A percentile compares a stretch with the other conserved stretches of the same genome.
Evolutionary conservation across 2,329 filamentous ascomycete species (phyloP).

Genomic region (Ceratocystis colombiana): DNA sequence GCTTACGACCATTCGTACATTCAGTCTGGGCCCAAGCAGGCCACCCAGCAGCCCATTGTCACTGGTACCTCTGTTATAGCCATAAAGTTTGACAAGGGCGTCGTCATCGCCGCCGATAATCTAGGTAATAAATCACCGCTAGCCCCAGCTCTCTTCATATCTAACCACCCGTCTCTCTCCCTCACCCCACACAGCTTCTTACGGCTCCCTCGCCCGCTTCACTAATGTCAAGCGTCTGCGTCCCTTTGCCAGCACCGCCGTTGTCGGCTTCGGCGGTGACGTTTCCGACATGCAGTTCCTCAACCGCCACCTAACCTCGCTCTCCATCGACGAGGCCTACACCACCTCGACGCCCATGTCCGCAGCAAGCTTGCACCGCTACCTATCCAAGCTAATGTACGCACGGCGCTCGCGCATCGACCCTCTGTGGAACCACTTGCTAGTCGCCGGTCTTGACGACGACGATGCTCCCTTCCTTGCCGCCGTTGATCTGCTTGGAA

Average conservation of each 20-base stretch:
- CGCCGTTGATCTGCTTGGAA: constrained; percentile 82
- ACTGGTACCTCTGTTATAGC: constrained; percentile 93
- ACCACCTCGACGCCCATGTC: constrained; percentile 49
- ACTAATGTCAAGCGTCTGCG: constrained; percentile 92
- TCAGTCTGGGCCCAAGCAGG: constrained; percentile 62
- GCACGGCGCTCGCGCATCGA: constrained; percentile 90
- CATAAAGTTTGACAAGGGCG: constrained; percentile 91
- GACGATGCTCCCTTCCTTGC: constrained; percentile 77
- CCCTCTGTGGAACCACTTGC: constrained; percentile 91
- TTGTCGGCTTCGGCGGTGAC: constrained; percentile 92
- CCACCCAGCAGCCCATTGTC: constrained; percentile 86
- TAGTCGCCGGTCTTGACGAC: constrained; percentile 81
- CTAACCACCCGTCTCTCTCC: neutral
- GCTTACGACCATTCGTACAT: constrained; percentile 84
- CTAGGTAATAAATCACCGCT: constrained; percentile 50
- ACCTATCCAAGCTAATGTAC: constrained; percentile 93
- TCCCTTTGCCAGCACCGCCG: constrained; percentile 69
- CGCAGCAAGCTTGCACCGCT: constrained; percentile 92
- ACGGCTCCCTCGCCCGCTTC: constrained; percentile 93
- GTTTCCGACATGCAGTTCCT: constrained; percentile 99
- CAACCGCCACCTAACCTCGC: constrained; percentile 76
- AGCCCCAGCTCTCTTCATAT: constrained; percentile 7
- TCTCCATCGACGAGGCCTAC: constrained; percentile 86
- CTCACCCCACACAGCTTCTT: constrained; percentile 58
- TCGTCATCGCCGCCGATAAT: constrained; percentile 95